Conservation (phyloP, 305 asterid species). For the Coffea humblotiana region DNA sequence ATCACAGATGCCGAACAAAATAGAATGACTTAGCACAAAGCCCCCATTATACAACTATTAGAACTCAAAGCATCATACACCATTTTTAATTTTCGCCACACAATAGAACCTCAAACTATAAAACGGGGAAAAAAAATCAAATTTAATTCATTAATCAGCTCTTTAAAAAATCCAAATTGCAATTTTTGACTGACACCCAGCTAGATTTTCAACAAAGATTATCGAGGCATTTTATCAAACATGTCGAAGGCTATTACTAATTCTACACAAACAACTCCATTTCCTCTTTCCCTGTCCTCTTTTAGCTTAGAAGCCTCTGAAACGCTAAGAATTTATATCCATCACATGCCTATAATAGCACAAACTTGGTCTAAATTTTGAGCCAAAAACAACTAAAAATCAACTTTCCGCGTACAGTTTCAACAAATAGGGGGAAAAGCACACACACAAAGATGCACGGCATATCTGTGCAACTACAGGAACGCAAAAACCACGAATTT, state of each 20-base stretch:
- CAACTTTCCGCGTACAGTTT: neutral
- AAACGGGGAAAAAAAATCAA: neutral
- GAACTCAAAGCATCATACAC: neutral
- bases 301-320: too few relatives aligned
- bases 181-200: neutral
- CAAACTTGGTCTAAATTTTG: neutral
- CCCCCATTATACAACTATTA: neutral
- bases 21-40: neutral
- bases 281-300: too few relatives aligned
- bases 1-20: conserved; percentile 1
- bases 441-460: neutral
- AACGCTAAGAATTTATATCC: too few relatives aligned
- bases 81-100: neutral
- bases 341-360: neutral
- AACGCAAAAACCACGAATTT: neutral
- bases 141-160: neutral
- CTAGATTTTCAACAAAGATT: neutral
- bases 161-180: neutral
- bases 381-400: neutral
- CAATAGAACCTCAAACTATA: neutral
- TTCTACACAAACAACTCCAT: too few relatives aligned
- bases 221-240: neutral
- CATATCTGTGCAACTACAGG: neutral
- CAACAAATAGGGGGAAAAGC: neutral
- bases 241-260: neutral